These are phyloP conservation scores for Boletus edulis DNA, from an alignment of 768 basidiomycete species.

Conservation along the genomic window DNA sequence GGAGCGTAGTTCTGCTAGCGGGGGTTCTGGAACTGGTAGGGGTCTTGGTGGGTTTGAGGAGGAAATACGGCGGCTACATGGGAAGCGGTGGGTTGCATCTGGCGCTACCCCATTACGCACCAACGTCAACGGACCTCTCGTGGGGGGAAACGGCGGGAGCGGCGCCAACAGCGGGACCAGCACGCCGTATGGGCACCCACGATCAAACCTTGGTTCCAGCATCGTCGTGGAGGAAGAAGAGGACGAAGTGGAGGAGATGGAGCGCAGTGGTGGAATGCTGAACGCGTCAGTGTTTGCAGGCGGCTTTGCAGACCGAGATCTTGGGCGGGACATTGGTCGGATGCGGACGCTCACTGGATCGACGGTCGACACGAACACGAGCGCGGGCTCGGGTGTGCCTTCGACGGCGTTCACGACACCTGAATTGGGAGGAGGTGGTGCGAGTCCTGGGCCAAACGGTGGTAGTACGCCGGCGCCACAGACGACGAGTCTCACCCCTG, in stretches of 20 bases:
- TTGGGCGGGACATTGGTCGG: slow-evolving; percentile 38
- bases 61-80: slow-evolving; percentile 67
- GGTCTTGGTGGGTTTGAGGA: slow-evolving; percentile 72
- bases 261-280: slow-evolving; percentile 32
- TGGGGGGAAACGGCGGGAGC: slow-evolving; percentile 36
- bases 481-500: slow-evolving; percentile 62
- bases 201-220: slow-evolving; percentile 51
- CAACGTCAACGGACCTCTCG: slow-evolving; percentile 45
- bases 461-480: slow-evolving; percentile 34
- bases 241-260: slow-evolving; percentile 64
- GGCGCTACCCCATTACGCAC: slow-evolving; percentile 60
- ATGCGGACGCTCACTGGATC: slow-evolving; percentile 57
- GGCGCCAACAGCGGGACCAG: slow-evolving; percentile 65
- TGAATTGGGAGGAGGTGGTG: slow-evolving; percentile 41
- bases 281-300: slow-evolving; percentile 32
- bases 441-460: slow-evolving; percentile 34
- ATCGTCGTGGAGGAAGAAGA: slow-evolving; percentile 74
- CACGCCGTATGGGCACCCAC: slow-evolving; percentile 58
- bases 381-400: slow-evolving; percentile 37
- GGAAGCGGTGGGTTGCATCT: slow-evolving; percentile 71
- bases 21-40: slow-evolving; percentile 30
- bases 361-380: slow-evolving; percentile 34
- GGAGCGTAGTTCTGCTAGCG: slow-evolving; percentile 39
- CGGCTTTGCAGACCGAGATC: slow-evolving; percentile 41
- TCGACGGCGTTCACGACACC: slow-evolving; percentile 62